Base-by-base conservation (phyloP, 306 rosid species). In the Astragalus glycyphyllos region DNA sequence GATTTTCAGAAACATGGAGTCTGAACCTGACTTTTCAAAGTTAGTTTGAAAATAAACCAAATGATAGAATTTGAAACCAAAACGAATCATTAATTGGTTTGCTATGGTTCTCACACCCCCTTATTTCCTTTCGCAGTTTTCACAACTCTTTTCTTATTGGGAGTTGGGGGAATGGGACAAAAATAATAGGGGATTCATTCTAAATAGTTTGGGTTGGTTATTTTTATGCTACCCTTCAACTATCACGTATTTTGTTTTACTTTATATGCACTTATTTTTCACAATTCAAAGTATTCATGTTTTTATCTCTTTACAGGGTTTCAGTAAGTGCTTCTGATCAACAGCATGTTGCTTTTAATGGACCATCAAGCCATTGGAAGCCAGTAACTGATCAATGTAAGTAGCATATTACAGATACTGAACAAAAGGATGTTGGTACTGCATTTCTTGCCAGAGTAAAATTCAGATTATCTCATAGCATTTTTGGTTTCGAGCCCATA, bases 361-460 rank as follows among this genome's bases (percentile, higher is more conserved):
- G 79, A 76, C 35, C 63, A 20, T 68, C 78, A 41, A 84, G 77
- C 48, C 74, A 66, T 54, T 34, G 83, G 66, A 78, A 74, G 73
- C 57, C 79, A 20, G 66, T 58, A 59, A 57, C 76, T 8, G 85
- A 87, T 83, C 88, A 80, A 73, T 68, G 96, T 90, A 83, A 79
- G 98, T 67, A 34, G 73, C 71, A 51, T 48, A 61, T 47, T 48
- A 14, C 41, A 66, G 48, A 81, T 48, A n/a, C 44, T 68, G 69
- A 79, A 48, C 58, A 54, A 57, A 58, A 40, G 14, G 53, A 44
- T 46, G 51, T 48, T 40, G 48, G 63, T 29, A 73, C 11, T 6
- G 61, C 42, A 49, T 46, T 37, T 72, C 53, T 74, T 76, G 47
- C 73, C 48, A 37, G 56, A 35, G 60, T 23, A 76, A 62, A 42